phyloP scores from a whole-genome alignment of 768 basidiomycete species.

The Boletus edulis region DNA sequence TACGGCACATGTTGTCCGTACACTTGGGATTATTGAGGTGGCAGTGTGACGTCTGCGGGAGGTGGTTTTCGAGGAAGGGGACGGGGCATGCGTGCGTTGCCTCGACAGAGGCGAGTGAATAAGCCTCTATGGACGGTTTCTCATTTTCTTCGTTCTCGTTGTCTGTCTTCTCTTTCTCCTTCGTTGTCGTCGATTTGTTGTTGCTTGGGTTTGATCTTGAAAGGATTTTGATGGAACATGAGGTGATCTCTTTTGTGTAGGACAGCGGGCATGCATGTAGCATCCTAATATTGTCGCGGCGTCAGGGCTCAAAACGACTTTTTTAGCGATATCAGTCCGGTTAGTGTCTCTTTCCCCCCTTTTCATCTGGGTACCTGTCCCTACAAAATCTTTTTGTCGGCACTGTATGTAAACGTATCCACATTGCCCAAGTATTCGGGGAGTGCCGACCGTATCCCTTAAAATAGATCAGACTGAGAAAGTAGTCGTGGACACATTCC shows the following conservation, averaged over 20 bases:
- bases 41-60: conserved; percentile 12
- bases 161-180: not conserved
- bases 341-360: too few relatives aligned
- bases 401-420: too few relatives aligned
- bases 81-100: conserved; percentile 9
- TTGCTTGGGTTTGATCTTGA: not conserved
- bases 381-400: too few relatives aligned
- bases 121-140: not conserved
- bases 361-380: too few relatives aligned
- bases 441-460: too few relatives aligned
- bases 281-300: not conserved
- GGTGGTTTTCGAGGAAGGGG: conserved; percentile 15
- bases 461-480: too few relatives aligned
- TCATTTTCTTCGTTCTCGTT: not conserved
- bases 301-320: not conserved
- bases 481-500: too few relatives aligned
- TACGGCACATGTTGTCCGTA: conserved; percentile 17
- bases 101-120: not conserved
- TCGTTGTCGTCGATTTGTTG: not conserved
- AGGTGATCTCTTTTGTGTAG: too few relatives aligned
- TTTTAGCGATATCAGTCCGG: not conserved
- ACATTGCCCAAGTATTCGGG: too few relatives aligned
- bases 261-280: too few relatives aligned
- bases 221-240: too few relatives aligned
- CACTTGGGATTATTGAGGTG: conserved; percentile 15